phyloP scores from a whole-genome alignment of 306 rosid species.

The Cicer cuneatum region DNA sequence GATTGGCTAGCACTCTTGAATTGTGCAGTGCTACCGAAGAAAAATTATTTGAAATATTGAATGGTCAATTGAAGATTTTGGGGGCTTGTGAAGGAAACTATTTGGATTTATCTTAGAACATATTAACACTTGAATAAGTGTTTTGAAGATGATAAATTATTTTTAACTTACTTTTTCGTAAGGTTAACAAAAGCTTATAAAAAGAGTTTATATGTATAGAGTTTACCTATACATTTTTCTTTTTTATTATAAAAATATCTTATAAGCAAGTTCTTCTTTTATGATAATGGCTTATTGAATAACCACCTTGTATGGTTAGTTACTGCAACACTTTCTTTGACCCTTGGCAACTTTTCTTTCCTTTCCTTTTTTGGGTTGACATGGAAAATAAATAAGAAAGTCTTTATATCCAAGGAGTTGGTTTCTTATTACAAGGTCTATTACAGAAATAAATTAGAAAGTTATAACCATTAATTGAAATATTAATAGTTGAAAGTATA shows the following conservation, averaged over 20 bases:
- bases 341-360: not conserved
- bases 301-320: too few species aligned
- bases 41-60: conserved; percentile 5
- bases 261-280: too few species aligned
- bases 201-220: too few species aligned
- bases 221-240: too few species aligned
- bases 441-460: not conserved
- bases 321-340: not conserved
- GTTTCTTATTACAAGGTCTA: not conserved
- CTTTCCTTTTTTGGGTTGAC: not conserved
- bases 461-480: not conserved
- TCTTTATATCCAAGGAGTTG: not conserved
- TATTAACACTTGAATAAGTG: not conserved
- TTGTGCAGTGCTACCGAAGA: not conserved
- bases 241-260: too few species aligned
- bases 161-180: too few species aligned
- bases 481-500: not conserved
- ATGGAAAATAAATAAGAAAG: not conserved
- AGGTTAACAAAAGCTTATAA: too few species aligned
- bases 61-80: not conserved
- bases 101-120: not conserved
- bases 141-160: too few species aligned
- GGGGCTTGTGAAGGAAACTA: not conserved
- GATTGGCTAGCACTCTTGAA: not conserved
- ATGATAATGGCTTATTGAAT: too few species aligned